phyloP scores from a whole-genome alignment of 2,329 filamentous ascomycete genomes.

The Penicillium sp. region DNA sequence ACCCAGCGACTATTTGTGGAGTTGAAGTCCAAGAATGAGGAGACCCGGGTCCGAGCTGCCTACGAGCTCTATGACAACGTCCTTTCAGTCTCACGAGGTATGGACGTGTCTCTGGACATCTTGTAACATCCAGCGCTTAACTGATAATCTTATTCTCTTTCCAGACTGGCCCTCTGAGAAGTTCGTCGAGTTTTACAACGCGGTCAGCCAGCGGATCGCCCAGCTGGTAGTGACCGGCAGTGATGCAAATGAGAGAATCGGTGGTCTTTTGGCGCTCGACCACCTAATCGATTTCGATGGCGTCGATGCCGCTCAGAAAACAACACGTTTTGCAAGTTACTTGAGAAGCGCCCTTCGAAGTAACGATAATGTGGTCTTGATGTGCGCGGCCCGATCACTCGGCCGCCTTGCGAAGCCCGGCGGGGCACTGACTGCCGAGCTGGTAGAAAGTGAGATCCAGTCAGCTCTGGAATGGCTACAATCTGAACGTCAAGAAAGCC shows the following conservation, averaged over 20 bases:
- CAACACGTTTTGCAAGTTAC: slow-evolving; percentile 87
- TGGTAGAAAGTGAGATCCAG: slow-evolving; percentile 95
- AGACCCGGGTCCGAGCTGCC: slow-evolving; percentile 46
- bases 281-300: slow-evolving; percentile 94
- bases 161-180: slow-evolving; percentile 73
- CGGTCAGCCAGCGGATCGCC: slow-evolving; percentile 61
- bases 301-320: slow-evolving; percentile 87
- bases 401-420: slow-evolving; percentile 88
- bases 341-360: slow-evolving; percentile 82
- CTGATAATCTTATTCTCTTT: slow-evolving; percentile 11
- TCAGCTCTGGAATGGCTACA: slow-evolving; percentile 95
- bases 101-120: not conserved
- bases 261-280: slow-evolving; percentile 86
- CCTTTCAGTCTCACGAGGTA: slow-evolving; percentile 45
- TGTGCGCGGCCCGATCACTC: slow-evolving; percentile 79
- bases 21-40: slow-evolving; percentile 54
- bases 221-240: slow-evolving; percentile 75
- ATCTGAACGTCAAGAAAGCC: slow-evolving; percentile 86
- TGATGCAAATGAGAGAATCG: slow-evolving; percentile 82
- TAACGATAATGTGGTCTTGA: slow-evolving; percentile 86
- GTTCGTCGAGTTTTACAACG: slow-evolving; percentile 66
- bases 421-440: slow-evolving; percentile 85
- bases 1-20: slow-evolving; percentile 54
- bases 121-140: not conserved
- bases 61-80: slow-evolving; percentile 47